phyloP scores from a whole-genome alignment of 805 yeast species.

The Crinitomyces ghanaensis region DNA sequence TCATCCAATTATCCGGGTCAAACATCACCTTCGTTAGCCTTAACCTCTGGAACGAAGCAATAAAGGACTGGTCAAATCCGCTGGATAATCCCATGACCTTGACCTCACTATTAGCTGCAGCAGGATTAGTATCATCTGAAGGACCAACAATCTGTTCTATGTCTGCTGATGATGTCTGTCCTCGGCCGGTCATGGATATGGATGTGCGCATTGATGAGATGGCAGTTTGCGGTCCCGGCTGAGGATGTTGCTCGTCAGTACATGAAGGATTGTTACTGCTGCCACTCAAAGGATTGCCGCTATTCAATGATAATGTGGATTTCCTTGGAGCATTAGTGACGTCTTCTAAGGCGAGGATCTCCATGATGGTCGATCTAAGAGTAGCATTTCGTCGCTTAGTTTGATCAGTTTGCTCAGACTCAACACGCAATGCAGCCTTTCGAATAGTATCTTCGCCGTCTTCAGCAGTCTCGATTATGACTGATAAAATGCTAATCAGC shows the following conservation, averaged over 20 bases:
- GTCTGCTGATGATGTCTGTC: too few relatives aligned
- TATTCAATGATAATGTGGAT: too few relatives aligned
- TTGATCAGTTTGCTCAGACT: background rate
- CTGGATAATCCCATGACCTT: constrained; percentile 6
- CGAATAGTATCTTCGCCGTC: constrained; percentile 3
- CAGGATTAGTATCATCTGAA: constrained; percentile 2
- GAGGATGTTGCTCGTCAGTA: too few relatives aligned
- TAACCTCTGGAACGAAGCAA: constrained; percentile 5
- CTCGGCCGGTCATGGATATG: too few relatives aligned
- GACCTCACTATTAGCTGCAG: constrained; percentile 5
- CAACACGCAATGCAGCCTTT: background rate
- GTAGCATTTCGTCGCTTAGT: background rate
- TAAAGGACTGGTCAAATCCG: constrained; percentile 8
- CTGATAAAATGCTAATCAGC: constrained; percentile 6
- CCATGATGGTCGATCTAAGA: constrained; percentile 1
- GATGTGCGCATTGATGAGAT: too few relatives aligned
- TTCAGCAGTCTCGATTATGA: constrained; percentile 4
- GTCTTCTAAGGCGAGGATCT: background rate
- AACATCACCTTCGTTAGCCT: constrained; percentile 3
- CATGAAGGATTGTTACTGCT: too few relatives aligned
- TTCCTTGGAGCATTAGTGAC: too few relatives aligned
- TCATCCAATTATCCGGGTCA: constrained; percentile 4
- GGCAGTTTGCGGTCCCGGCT: too few relatives aligned
- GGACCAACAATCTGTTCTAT: too few relatives aligned
- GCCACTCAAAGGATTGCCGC: too few relatives aligned